These are phyloP conservation scores for Mycena epipterygia DNA, from an alignment of 768 basidiomycete species.

Conservation along the genomic window DNA sequence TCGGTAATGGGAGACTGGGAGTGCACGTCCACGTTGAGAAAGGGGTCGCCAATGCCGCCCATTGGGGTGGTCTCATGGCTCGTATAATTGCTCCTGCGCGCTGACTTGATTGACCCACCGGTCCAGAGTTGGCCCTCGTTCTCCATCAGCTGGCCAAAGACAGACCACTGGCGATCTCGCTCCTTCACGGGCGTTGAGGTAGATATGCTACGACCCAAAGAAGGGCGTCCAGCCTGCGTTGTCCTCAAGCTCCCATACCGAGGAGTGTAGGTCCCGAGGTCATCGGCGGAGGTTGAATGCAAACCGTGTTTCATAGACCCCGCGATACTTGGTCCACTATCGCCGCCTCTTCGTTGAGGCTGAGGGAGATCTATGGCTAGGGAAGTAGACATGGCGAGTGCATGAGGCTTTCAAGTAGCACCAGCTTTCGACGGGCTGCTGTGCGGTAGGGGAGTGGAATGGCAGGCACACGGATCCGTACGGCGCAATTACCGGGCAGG, in stretches of 20 bases:
- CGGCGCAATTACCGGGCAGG: neutral
- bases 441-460: no score
- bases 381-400: conserved; percentile 10
- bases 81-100: conserved; percentile 29
- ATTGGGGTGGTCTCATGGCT: conserved; percentile 10
- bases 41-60: conserved; percentile 27
- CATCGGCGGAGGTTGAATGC: conserved; percentile 7
- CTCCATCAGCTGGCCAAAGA: conserved; percentile 82
- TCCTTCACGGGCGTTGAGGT: conserved; percentile 33
- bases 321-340: neutral
- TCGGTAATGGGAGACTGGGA: conserved; percentile 35
- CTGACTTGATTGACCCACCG: conserved; percentile 20
- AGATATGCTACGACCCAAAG: conserved; percentile 27
- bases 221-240: conserved; percentile 6
- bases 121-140: conserved; percentile 64
- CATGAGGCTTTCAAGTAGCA: neutral
- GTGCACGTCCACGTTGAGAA: conserved; percentile 14
- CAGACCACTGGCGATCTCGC: conserved; percentile 73
- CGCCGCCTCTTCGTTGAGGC: neutral
- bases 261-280: conserved; percentile 9
- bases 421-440: neutral
- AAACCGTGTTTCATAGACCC: neutral
- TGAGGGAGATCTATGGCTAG: neutral
- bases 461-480: no score
- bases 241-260: conserved; percentile 19